These are phyloP conservation scores for Aspergillus kassunensis DNA, from an alignment of 495 filamentous ascomycete species.

Conservation along the genomic window DNA sequence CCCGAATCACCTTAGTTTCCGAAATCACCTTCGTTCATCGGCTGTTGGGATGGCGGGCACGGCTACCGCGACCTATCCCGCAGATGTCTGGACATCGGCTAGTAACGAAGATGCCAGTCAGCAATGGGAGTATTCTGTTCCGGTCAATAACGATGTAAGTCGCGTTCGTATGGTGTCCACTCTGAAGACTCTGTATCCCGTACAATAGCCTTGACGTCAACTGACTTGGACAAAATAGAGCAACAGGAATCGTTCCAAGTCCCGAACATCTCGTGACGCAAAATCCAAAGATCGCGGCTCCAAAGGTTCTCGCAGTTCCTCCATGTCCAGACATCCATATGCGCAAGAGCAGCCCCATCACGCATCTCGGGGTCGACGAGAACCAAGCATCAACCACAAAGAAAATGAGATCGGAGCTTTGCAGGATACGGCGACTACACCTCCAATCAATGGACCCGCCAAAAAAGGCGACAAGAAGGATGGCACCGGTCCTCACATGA, in stretches of 20 bases:
- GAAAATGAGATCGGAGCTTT: slow-evolving; percentile 55
- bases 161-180: no score
- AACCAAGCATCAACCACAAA: slow-evolving; percentile 45
- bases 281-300: slow-evolving; percentile 37
- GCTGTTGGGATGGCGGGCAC: slow-evolving; percentile 44
- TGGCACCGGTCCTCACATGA: slow-evolving; percentile 9
- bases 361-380: slow-evolving; percentile 37
- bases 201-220: background rate
- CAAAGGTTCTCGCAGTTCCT: slow-evolving; percentile 40
- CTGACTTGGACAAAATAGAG: slow-evolving; percentile 22
- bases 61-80: slow-evolving; percentile 36
- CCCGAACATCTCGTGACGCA: slow-evolving; percentile 37
- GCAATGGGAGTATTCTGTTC: slow-evolving; percentile 47
- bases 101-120: slow-evolving; percentile 28
- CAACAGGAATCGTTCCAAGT: slow-evolving; percentile 27
- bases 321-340: slow-evolving; percentile 31
- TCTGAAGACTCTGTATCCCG: no score
- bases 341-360: slow-evolving; percentile 26
- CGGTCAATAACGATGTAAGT: slow-evolving; percentile 39
- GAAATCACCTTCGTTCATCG: slow-evolving; percentile 7
- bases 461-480: slow-evolving; percentile 17
- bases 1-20: no score
- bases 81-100: slow-evolving; percentile 39
- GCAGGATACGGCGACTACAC: slow-evolving; percentile 24
- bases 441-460: slow-evolving; percentile 15